Evolutionary conservation across 345 rosid genomes (phyloP).

Genomic region (Arabis alpina): DNA sequence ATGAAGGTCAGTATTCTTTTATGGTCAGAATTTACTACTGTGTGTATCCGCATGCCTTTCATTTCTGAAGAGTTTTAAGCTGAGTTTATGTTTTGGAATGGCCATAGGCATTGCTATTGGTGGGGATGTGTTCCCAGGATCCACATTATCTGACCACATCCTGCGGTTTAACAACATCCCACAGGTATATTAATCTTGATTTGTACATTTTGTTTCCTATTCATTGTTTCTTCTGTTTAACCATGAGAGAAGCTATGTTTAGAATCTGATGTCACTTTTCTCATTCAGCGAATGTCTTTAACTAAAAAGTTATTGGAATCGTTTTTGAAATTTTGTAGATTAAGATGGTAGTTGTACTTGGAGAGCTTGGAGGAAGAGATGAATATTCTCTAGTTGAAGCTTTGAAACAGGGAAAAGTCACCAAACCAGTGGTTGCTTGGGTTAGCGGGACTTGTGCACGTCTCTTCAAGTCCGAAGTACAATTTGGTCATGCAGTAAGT

Average conservation of each 20-base stretch:
- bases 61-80: conserved; percentile 2
- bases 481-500: conserved; percentile 99
- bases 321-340: conserved; percentile 51
- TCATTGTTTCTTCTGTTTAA: neutral
- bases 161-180: conserved; percentile 96
- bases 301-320: conserved; percentile 9
- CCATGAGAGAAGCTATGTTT: conserved; percentile 1
- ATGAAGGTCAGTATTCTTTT: conserved; percentile 62
- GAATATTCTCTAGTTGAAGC: conserved; percentile 98
- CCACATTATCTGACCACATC: conserved; percentile 91
- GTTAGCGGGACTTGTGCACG: conserved; percentile 98
- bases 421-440: conserved; percentile 97
- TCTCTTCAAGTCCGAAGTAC: conserved; percentile 97
- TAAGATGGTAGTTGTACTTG: conserved; percentile 94
- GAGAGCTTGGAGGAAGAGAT: conserved; percentile 97
- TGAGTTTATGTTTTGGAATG: conserved; percentile 40
- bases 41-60: conserved; percentile 1
- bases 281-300: neutral
- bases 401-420: conserved; percentile 87
- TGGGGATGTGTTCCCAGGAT: conserved; percentile 98
- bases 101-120: conserved; percentile 88
- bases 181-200: conserved; percentile 55
- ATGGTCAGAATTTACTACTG: neutral
- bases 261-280: conserved; percentile 10
- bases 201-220: neutral